Evolutionary conservation across 257 asterid species (phyloP), one percentile per base, ranked within the genome.

Genomic region (Hygrophila difformis): DNA sequence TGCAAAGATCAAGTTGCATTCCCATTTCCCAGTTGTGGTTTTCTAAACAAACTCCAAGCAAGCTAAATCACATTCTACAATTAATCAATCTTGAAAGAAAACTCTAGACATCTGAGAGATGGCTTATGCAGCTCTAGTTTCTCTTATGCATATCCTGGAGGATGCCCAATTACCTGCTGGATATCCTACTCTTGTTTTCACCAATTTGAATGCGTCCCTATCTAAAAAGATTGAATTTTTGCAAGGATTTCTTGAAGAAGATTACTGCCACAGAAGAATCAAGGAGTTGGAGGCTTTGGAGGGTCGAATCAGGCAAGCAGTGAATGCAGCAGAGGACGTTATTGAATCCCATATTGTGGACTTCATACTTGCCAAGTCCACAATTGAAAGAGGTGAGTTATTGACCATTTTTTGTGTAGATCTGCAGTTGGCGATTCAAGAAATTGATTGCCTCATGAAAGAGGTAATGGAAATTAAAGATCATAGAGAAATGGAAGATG

Each of bases 41-140:
- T n/a, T n/a, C n/a, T n/a, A n/a, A n/a, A n/a, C n/a, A n/a, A n/a
- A 16, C 22, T 39, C 17, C 44, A 16, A 15, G 17, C 12, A 15
- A 17, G 17, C 3, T 11, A 10, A 3, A 39, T 3, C 5, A 36
- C 8, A 36, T 18, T n/a, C n/a, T n/a, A n/a, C n/a, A n/a, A n/a
- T n/a, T n/a, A n/a, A n/a, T n/a, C n/a, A n/a, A n/a, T n/a, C 12
- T 12, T 12, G 18, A 12, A 36, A 1, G 11, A 3, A 12, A 36
- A 36, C 12, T n/a, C 40, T n/a, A 36, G 6, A 12, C 5, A 2
- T 36, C 40, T 23, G n/a, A n/a, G 26, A 44, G 35, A 57, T 47
- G 56, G 51, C 39, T 4, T 48, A 40, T 57, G 44, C 43, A 24
- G 19, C 51, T 48, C 21, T 39, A 5, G 28, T 26, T 20, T 57